A percentile compares a stretch with the other conserved stretches of the same genome.
These are phyloP conservation scores for Vaccinium darrowii DNA, from an alignment of 148 eudicot species.

Conservation along the genomic window DNA sequence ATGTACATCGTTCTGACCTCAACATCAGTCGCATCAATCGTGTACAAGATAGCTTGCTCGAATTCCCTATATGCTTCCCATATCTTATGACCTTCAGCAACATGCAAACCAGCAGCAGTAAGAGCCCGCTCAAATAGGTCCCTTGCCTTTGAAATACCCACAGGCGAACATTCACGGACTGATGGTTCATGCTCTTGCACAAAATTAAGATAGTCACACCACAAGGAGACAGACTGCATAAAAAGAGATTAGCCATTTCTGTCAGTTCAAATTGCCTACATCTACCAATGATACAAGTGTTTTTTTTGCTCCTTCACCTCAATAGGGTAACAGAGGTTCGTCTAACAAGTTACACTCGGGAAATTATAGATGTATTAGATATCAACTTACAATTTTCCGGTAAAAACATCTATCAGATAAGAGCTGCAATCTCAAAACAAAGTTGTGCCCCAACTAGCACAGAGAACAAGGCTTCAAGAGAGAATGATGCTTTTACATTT, in stretches of 20 bases:
- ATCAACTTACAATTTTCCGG: background rate
- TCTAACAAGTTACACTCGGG: background rate
- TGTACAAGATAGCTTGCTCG: slow-evolving; percentile 61
- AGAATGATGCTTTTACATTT: background rate
- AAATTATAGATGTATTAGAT: background rate
- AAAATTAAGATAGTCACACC: slow-evolving; percentile 86
- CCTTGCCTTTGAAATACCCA: slow-evolving; percentile 74
- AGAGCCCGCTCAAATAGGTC: slow-evolving; percentile 89
- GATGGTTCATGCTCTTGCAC: slow-evolving; percentile 74
- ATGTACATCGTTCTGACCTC: slow-evolving; percentile 38
- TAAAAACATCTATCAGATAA: background rate
- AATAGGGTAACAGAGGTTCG: background rate
- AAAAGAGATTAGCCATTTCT: slow-evolving; percentile 12
- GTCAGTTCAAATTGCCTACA: background rate
- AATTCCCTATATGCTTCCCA: slow-evolving; percentile 90
- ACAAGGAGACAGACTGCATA: slow-evolving; percentile 77
- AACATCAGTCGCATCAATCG: slow-evolving; percentile 50
- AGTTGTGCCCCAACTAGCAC: background rate
- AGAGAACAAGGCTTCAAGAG: background rate
- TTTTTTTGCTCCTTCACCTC: slow-evolving; percentile 12
- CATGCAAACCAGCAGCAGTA: slow-evolving; percentile 85
- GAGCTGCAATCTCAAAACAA: background rate
- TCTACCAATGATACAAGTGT: background rate
- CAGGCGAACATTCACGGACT: slow-evolving; percentile 52
- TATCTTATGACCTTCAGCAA: slow-evolving; percentile 72